Evolutionary conservation across 306 rosid species (phyloP).

Genomic region (Elaeagnus macrophylla): DNA sequence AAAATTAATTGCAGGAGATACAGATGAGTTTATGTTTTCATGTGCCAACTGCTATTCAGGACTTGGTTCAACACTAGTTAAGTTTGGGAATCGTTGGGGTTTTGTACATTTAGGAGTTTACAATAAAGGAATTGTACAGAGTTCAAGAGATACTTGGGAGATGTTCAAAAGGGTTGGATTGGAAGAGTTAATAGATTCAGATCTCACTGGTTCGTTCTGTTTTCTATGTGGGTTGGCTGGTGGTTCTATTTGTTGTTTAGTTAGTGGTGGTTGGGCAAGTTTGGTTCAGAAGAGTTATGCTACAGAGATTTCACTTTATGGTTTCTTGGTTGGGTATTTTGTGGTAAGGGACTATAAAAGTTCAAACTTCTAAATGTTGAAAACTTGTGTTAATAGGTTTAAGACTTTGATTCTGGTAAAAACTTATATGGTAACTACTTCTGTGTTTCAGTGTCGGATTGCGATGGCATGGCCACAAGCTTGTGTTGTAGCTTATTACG

Average conservation of each 20-base stretch:
- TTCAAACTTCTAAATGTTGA: background rate
- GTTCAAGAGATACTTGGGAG: background rate
- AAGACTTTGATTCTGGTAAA: background rate
- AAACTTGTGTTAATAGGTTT: background rate
- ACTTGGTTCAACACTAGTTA: background rate
- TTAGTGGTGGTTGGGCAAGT: background rate
- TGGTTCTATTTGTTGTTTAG: background rate
- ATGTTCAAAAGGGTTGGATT: background rate
- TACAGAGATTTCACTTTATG: background rate
- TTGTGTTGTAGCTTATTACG: background rate
- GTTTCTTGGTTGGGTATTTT: background rate
- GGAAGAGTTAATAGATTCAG: background rate
- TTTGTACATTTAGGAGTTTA: background rate
- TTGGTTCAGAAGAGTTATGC: background rate
- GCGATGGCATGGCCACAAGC: background rate
- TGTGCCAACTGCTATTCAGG: background rate
- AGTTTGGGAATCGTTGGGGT: background rate
- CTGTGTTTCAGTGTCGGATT: background rate
- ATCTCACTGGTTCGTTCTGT: background rate
- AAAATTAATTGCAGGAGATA: too few species aligned
- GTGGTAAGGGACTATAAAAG: background rate
- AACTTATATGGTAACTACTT: too few species aligned
- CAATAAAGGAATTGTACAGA: background rate
- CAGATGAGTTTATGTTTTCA: too few species aligned
- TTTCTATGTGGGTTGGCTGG: background rate